Percentiles rank a stretch among this genome's conserved stretches.
Conservation (phyloP, 805 yeast species). For the Pichia pseudocactophila region DNA sequence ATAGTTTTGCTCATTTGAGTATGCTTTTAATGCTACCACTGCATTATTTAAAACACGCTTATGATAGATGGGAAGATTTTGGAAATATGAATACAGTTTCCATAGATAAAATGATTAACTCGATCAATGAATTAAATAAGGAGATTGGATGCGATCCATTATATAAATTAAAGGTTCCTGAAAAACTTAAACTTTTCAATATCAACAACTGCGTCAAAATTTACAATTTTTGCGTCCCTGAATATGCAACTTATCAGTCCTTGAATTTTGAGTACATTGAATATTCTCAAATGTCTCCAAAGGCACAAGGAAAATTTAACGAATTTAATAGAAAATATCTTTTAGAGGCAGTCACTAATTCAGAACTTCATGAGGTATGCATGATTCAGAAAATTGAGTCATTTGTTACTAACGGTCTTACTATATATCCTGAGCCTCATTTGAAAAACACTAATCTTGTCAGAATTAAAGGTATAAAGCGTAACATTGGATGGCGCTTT, state of each 20-base stretch:
- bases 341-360: neutral
- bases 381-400: neutral
- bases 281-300: neutral
- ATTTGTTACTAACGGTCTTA: neutral
- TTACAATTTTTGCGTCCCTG: neutral
- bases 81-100: slow-evolving; percentile 3
- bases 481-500: slow-evolving; percentile 3
- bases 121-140: neutral
- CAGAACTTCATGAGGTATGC: neutral
- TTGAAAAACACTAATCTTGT: slow-evolving; percentile 1
- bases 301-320: neutral
- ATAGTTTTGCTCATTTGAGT: neutral
- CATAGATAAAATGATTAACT: neutral
- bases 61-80: slow-evolving; percentile 5
- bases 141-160: neutral
- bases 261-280: too few relatives aligned
- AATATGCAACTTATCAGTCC: neutral
- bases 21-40: slow-evolving; percentile 1
- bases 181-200: neutral
- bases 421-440: neutral
- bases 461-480: slow-evolving; percentile 1
- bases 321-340: slow-evolving; percentile 4
- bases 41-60: neutral
- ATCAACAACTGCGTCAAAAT: slow-evolving; percentile 4
- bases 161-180: neutral